Base-by-base conservation (phyloP, 495 filamentous ascomycete genomes). In the Aspergillus saccharolyticus region DNA sequence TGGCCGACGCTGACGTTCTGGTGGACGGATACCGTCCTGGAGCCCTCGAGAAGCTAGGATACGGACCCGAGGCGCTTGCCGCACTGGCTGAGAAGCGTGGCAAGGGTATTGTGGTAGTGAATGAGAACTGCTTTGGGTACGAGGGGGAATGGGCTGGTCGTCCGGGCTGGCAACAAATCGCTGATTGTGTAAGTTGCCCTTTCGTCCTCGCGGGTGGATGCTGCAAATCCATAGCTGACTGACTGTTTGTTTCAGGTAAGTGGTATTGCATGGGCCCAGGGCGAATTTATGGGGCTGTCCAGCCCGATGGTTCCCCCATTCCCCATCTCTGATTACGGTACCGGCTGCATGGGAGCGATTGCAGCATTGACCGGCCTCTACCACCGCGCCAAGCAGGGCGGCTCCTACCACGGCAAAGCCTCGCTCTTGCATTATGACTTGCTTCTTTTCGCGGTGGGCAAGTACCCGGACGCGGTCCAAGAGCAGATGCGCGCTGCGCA, bases 281-380 rank as follows among this genome's bases (percentile, higher is more conserved):
- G 87, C 10, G 56, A 80, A 45, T 86, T 85, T 69, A 90, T 91
- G 86, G 85, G 86, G 12, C 71, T 83, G 10, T 63, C 79, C 12
- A 83, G 84, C 59, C 88, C 88, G 3, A 81, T 90, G n/a, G 82
- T 90, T 0, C 89, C 88, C 48, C 87, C 87, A 0, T 91, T 90
- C 70, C 89, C 88, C 20, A 90, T 89, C 75, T 89, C 84, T 42
- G 89, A 91, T 71, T 91, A 93, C 68, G 85, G 88, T 25, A 89
- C 88, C 2, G 88, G 79, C 22, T 82, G 81, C 59, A 81, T 87
- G 71, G 86, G 85, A 19, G 80, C 80, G 24, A 79, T 86, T 58
- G 83, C 84, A 24, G 86, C 84, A 4, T 73, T 89, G 46, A 75
- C 76, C 0, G 86, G 85, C 22, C 78, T 90, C 16, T 84, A 79